Evolutionary conservation across 805 yeast genomes (phyloP), one percentile per base, ranked within the genome.

Genomic region (Metschnikowia rubicola): DNA sequence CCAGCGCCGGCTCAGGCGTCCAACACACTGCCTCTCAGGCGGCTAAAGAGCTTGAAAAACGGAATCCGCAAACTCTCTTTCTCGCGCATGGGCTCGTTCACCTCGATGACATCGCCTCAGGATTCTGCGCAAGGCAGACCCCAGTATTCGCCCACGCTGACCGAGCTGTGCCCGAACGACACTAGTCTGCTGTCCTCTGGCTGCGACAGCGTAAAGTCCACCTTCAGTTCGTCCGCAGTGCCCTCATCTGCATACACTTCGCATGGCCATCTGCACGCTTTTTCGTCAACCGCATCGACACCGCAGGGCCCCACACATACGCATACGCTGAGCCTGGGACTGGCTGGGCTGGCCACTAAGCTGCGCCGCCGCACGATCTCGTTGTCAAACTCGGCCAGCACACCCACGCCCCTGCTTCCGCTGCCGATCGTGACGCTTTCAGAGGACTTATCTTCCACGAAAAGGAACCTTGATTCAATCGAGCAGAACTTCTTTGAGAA

Each of bases 381-480:
- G 2, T 44, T 56, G 32, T 60, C 65, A 4, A 56, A 53, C 46
- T 48, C 53, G 42, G 39, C 42, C 32, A 35, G 55, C 11, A 41
- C 51, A 30, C 49, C 57, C 15, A 59, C 72, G 3, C 69, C 73
- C 1, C 64, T 71, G 3, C 53, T 62, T 31, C 57, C 68, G 21
- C 68, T 70, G 34, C 75, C 76, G 36, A 59, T 70, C 35, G 67
- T 72, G 21, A 69, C 73, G 1, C 56, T 72, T 17, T 59, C 68
- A 13, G 77, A 71, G 38, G 68, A 68, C 52, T 57, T 69, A 38
- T 43, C 59, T 11, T 41, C 54, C 10, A 53, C 65, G 10, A 63
- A 64, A 45, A 64, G 62, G 44, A 61, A 61, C 36, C 44, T 71
- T 36, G 47, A 52, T 6, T 55, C 54, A 19, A 59, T 70, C 30